These are phyloP conservation scores for Vaccinium macrocarpon DNA, from an alignment of 148 eudicot species.

Conservation along the genomic window DNA sequence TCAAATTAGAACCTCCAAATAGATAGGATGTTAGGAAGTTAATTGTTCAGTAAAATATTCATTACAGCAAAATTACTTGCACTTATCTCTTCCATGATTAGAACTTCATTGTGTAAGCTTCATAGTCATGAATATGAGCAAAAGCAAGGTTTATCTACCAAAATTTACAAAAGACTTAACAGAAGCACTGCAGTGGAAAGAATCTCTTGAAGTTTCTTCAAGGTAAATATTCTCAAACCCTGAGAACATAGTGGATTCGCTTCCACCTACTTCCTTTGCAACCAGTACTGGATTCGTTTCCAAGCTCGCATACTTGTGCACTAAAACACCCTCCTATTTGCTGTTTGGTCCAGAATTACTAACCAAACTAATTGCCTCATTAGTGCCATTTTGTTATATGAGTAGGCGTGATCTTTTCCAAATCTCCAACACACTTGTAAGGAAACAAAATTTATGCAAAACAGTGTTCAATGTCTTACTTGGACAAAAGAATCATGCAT, in stretches of 20 bases:
- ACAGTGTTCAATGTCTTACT: conserved; percentile 40
- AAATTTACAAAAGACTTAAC: neutral
- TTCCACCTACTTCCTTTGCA: neutral
- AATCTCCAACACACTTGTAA: neutral
- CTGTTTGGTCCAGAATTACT: neutral
- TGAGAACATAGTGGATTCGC: neutral
- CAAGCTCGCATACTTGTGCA: neutral
- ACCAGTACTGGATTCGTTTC: neutral
- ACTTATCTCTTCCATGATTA: neutral
- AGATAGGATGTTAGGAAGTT: neutral
- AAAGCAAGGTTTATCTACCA: neutral
- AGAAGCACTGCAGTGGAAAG: neutral
- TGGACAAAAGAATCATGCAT: conserved; percentile 75
- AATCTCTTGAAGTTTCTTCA: neutral
- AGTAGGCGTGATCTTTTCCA: neutral
- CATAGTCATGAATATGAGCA: neutral
- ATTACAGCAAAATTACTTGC: too few relatives aligned
- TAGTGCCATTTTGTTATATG: neutral
- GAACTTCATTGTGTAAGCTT: neutral
- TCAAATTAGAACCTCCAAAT: neutral
- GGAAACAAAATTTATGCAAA: neutral
- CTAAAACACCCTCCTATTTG: neutral
- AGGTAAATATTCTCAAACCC: neutral
- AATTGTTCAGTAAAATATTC: neutral
- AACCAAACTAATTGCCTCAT: neutral